Evolutionary conservation across 345 rosid species (phyloP).

Genomic region (Geranium brycei): DNA sequence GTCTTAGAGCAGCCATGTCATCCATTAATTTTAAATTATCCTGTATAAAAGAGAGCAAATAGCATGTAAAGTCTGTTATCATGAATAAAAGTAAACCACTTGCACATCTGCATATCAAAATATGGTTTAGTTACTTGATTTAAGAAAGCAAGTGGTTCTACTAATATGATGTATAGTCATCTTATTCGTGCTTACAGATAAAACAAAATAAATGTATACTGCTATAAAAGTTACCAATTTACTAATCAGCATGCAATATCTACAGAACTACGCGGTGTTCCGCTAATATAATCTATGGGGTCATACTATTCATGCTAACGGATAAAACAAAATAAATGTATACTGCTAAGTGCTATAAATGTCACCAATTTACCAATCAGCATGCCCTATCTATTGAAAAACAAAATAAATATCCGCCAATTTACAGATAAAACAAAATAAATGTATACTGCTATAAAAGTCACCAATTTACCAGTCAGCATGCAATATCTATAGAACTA

Average conservation of each 20-base stretch:
- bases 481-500: too few species aligned
- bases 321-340: too few species aligned
- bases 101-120: background rate
- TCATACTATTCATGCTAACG: background rate
- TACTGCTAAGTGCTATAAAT: background rate
- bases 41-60: constrained; percentile 28
- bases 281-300: background rate
- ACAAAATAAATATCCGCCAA: too few species aligned
- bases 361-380: background rate
- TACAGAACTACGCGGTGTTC: too few species aligned
- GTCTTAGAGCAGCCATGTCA: constrained; percentile 80
- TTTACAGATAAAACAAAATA: too few species aligned
- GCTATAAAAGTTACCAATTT: background rate
- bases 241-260: too few species aligned
- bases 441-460: background rate
- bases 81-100: constrained; percentile 2
- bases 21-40: constrained; percentile 86
- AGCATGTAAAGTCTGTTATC: constrained; percentile 7
- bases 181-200: background rate
- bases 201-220: background rate
- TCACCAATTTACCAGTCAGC: background rate
- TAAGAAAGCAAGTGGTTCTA: background rate
- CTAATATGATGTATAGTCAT: background rate
- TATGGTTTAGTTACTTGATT: background rate
- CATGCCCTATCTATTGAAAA: too few species aligned